Evolutionary conservation across 2,329 filamentous ascomycete species (phyloP).

Genomic region (Microsporum audouinii): DNA sequence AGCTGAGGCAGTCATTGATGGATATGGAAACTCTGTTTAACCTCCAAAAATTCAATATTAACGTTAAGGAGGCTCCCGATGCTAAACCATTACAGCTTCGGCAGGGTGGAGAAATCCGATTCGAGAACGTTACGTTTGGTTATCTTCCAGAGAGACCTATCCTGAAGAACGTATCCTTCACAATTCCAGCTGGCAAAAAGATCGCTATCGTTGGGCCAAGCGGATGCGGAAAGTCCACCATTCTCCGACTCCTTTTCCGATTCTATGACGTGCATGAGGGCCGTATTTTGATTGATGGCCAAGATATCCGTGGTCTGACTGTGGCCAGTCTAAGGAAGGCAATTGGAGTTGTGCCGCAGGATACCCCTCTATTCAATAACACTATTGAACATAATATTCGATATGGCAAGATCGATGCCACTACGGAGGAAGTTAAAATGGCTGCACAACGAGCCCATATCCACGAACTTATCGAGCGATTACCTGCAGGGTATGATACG

Average conservation of each 20-base stretch:
- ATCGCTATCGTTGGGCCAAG: conserved; percentile 90
- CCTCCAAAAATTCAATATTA: conserved; percentile 89
- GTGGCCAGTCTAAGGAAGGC: conserved; percentile 70
- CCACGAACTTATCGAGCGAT: conserved; percentile 65
- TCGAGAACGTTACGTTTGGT: conserved; percentile 90
- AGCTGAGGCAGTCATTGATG: conserved; percentile 82
- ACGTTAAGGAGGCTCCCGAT: conserved; percentile 63
- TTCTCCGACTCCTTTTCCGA: conserved; percentile 80
- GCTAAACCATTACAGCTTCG: conserved; percentile 61
- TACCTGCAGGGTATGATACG: conserved; percentile 81
- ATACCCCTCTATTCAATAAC: conserved; percentile 94
- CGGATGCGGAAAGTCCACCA: conserved; percentile 91
- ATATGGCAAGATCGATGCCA: conserved; percentile 73
- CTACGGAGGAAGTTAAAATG: conserved; percentile 58
- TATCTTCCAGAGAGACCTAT: conserved; percentile 83
- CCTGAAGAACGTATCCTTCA: conserved; percentile 69
- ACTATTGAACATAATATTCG: conserved; percentile 92
- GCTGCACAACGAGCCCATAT: conserved; percentile 76
- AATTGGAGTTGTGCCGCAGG: conserved; percentile 93
- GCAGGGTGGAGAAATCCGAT: conserved; percentile 76
- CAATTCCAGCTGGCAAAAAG: conserved; percentile 90
- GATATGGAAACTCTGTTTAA: conserved; percentile 99
- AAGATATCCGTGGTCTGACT: conserved; percentile 74
- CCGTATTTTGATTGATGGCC: conserved; percentile 80
- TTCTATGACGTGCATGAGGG: conserved; percentile 84